These are phyloP conservation scores for Naganishia albida DNA, from an alignment of 1,284 basidiomycete species.

Conservation along the genomic window DNA sequence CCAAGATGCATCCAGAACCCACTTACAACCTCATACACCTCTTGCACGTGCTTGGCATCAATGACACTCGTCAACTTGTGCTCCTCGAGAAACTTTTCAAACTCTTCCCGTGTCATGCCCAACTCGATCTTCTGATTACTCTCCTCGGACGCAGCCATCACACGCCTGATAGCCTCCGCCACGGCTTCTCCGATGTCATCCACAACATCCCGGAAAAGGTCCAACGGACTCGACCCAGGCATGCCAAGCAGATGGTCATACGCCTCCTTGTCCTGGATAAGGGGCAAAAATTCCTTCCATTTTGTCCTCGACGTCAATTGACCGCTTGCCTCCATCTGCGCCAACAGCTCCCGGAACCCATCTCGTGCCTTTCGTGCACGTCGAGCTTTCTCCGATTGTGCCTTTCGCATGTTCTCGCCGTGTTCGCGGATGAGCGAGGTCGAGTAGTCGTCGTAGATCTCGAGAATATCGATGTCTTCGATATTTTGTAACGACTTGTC, in stretches of 20 bases:
- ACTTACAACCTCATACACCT: slow-evolving; percentile 69
- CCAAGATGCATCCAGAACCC: background rate
- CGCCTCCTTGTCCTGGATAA: slow-evolving; percentile 73
- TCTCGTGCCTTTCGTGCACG: slow-evolving; percentile 83
- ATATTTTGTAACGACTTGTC: slow-evolving; percentile 75
- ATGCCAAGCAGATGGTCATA: slow-evolving; percentile 84
- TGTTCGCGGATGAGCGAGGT: slow-evolving; percentile 82
- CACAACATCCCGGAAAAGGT: slow-evolving; percentile 92
- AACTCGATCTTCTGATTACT: slow-evolving; percentile 54
- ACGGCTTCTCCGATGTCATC: slow-evolving; percentile 83
- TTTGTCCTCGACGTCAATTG: slow-evolving; percentile 78
- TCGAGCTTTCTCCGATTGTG: slow-evolving; percentile 77
- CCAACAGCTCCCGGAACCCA: slow-evolving; percentile 77
- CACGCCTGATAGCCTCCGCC: slow-evolving; percentile 68
- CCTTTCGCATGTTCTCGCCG: slow-evolving; percentile 74
- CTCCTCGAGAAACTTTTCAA: slow-evolving; percentile 59
- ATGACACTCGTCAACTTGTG: slow-evolving; percentile 59
- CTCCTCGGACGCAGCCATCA: slow-evolving; percentile 62
- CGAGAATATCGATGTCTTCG: slow-evolving; percentile 82
- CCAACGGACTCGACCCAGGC: slow-evolving; percentile 88
- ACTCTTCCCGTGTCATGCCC: slow-evolving; percentile 55
- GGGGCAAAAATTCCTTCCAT: slow-evolving; percentile 84
- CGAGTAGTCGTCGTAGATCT: slow-evolving; percentile 88
- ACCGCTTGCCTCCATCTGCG: slow-evolving; percentile 66
- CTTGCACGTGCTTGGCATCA: slow-evolving; percentile 60